Percentiles rank a stretch among this genome's conserved stretches.
phyloP scores from a whole-genome alignment of 345 rosid species.

The Populus deltoides region DNA sequence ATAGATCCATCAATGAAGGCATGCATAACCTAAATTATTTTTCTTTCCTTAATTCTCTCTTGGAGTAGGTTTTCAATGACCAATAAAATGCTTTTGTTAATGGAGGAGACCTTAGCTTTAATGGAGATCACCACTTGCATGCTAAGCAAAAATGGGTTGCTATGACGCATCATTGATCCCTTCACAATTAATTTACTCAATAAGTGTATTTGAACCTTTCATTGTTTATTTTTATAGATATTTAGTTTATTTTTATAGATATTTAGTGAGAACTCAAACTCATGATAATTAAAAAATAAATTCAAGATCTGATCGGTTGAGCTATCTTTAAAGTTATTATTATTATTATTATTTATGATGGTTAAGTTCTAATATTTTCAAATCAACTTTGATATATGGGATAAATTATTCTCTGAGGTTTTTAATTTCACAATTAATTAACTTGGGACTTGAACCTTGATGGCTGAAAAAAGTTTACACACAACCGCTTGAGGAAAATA shows the following conservation, averaged over 20 bases:
- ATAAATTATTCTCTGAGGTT: too few relatives aligned
- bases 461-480: too few relatives aligned
- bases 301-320: rapidly evolving
- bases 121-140: slow-evolving; percentile 25
- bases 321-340: too few relatives aligned
- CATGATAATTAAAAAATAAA: too few relatives aligned
- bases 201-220: not conserved
- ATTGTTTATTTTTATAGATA: too few relatives aligned
- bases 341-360: too few relatives aligned
- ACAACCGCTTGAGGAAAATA: too few relatives aligned
- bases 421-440: too few relatives aligned
- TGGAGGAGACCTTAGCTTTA: not conserved
- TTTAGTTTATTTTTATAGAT: too few relatives aligned
- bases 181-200: slow-evolving; percentile 1
- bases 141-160: slow-evolving; percentile 8
- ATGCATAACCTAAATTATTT: slow-evolving; percentile 3
- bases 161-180: slow-evolving; percentile 11
- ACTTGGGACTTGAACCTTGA: too few relatives aligned
- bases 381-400: too few relatives aligned
- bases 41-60: not conserved
- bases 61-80: slow-evolving; percentile 12
- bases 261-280: rapidly evolving
- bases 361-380: too few relatives aligned
- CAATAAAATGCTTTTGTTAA: not conserved
- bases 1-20: not conserved